phyloP scores from a whole-genome alignment of 2,329 filamentous ascomycete species.

The Aspergillus novofumigatus region DNA sequence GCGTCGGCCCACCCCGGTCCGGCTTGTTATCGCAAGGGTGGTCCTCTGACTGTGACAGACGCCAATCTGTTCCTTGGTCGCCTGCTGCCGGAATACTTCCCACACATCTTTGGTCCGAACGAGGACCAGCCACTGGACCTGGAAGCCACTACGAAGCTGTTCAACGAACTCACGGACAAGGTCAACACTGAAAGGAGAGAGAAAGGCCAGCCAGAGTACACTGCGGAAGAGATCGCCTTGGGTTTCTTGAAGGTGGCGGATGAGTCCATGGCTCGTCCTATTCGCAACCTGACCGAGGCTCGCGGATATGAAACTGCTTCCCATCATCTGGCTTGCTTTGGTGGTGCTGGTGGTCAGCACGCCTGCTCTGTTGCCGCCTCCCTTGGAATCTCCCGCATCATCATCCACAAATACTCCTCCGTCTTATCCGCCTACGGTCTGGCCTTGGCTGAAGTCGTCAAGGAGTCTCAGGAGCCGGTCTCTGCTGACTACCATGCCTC shows the following conservation, averaged over 20 bases:
- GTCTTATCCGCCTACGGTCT: constrained; percentile 91
- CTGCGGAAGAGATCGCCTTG: constrained; percentile 35
- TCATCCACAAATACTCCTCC: constrained; percentile 86
- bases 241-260: constrained; percentile 42
- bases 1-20: constrained; percentile 88
- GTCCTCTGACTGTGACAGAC: constrained; percentile 85
- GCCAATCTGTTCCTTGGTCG: constrained; percentile 85
- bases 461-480: constrained; percentile 68
- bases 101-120: constrained; percentile 88
- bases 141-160: constrained; percentile 68
- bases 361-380: constrained; percentile 86
- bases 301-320: constrained; percentile 88
- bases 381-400: constrained; percentile 77
- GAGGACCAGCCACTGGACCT: constrained; percentile 79
- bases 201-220: constrained; percentile 51
- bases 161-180: constrained; percentile 67
- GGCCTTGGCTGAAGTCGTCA: constrained; percentile 87
- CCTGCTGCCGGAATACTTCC: constrained; percentile 87
- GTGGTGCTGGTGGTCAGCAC: constrained; percentile 87
- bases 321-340: constrained; percentile 87
- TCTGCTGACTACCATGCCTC: constrained; percentile 51
- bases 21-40: constrained; percentile 88
- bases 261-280: constrained; percentile 59
- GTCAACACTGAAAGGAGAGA: constrained; percentile 50
- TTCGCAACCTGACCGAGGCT: constrained; percentile 84